Evolutionary conservation across 208 protist species (phyloP).

Genomic region (Acanthamoeba culbertsoni): DNA sequence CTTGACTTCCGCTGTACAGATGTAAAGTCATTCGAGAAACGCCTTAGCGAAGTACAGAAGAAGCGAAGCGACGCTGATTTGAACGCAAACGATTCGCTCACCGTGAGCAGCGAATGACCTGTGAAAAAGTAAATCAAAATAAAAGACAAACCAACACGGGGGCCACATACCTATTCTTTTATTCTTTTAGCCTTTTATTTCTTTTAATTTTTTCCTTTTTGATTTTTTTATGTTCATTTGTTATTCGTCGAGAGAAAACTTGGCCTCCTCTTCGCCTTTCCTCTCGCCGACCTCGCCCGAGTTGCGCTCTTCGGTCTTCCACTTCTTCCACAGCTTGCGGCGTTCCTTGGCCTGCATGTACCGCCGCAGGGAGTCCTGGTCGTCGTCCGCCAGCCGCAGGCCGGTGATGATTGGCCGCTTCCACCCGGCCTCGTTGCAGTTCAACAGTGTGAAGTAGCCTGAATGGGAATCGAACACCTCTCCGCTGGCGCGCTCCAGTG

Average conservation of each 20-base stretch:
- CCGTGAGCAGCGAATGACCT: background rate
- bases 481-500: background rate
- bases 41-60: background rate
- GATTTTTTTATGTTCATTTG: too few relatives aligned
- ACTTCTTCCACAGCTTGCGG: conserved; percentile 12
- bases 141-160: too few relatives aligned
- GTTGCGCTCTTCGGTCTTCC: background rate
- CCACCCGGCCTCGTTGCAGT: conserved; percentile 50
- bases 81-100: background rate
- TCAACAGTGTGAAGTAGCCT: conserved; percentile 45
- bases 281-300: background rate
- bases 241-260: background rate
- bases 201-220: too few relatives aligned
- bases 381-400: background rate
- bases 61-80: background rate
- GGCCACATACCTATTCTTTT: too few relatives aligned
- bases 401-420: conserved; percentile 38
- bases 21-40: background rate
- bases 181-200: too few relatives aligned
- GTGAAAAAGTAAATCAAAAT: too few relatives aligned
- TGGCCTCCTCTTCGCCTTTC: background rate
- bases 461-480: conserved; percentile 25
- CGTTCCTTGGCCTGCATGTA: conserved; percentile 18
- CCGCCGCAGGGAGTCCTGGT: background rate
- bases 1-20: background rate